Evolutionary conservation across 1,139 yeast genomes (phyloP).

Genomic region (Scheffersomyces cryptocercus): DNA sequence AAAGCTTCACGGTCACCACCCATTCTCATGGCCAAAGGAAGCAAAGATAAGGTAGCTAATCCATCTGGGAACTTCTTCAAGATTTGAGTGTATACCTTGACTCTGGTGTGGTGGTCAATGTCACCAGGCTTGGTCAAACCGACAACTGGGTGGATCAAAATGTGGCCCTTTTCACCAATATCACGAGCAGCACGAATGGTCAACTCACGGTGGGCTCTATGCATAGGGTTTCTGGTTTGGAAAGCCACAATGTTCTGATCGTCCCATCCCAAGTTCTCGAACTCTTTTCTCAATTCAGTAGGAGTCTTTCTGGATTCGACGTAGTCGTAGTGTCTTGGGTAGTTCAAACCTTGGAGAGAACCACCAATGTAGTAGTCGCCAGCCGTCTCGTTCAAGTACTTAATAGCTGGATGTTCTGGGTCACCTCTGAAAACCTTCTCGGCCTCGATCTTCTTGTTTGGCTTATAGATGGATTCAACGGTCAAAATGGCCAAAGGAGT

Average conservation of each 20-base stretch:
- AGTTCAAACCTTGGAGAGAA: conserved; percentile 74
- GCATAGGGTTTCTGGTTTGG: conserved; percentile 99
- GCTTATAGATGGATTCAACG: conserved; percentile 75
- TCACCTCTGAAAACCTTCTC: conserved; percentile 90
- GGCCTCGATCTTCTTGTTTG: conserved; percentile 80
- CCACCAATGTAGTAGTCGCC: conserved; percentile 92
- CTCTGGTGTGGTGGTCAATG: conserved; percentile 96
- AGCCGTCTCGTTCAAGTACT: conserved; percentile 69
- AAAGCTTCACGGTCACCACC: conserved; percentile 98
- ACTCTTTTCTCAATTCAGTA: conserved; percentile 83
- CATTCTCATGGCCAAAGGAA: conserved; percentile 98
- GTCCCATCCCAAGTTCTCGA: conserved; percentile 74
- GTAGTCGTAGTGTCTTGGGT: conserved; percentile 90
- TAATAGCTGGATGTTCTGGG: conserved; percentile 93
- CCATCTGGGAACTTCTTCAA: conserved; percentile 92
- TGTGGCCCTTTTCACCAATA: conserved; percentile 53
- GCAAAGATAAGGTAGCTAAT: conserved; percentile 82
- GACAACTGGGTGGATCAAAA: conserved; percentile 94
- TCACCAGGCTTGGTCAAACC: conserved; percentile 98
- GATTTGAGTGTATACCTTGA: conserved; percentile 89
- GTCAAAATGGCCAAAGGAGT: conserved; percentile 79
- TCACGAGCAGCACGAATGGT: conserved; percentile 88
- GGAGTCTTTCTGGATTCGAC: conserved; percentile 88
- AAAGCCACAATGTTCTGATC: conserved; percentile 83
- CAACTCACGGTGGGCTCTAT: conserved; percentile 94